Percentiles rank a stretch among this genome's conserved stretches.
Conservation (phyloP, 169 alveolate genomes). For the Cryptosporidium canis region DNA sequence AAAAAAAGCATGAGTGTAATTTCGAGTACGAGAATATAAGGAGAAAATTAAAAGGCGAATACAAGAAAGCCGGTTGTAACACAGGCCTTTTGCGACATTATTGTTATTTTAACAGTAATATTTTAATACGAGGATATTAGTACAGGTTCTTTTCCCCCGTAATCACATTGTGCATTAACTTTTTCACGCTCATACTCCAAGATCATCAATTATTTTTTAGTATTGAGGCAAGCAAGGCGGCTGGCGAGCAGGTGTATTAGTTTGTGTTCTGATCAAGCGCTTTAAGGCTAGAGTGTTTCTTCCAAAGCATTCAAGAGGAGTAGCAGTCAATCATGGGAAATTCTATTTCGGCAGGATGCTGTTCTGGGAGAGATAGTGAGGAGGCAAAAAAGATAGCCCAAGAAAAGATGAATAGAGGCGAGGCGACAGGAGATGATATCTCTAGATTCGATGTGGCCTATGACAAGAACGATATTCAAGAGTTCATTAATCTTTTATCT, state of each 20-base stretch:
- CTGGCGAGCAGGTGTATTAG: background rate
- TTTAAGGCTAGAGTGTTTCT: background rate
- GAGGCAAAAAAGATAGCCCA: slow-evolving; percentile 52
- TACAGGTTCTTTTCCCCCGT: background rate
- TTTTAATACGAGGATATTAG: background rate
- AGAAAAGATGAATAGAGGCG: slow-evolving; percentile 31
- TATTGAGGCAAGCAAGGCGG: background rate
- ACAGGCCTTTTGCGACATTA: background rate
- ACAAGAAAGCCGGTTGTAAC: background rate
- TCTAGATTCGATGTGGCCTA: slow-evolving; percentile 86
- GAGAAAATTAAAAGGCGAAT: background rate
- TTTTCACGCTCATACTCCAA: slow-evolving; percentile 1
- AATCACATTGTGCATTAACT: background rate
- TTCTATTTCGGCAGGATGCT: slow-evolving; percentile 38
- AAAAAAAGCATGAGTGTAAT: background rate
- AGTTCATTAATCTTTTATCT: slow-evolving; percentile 81
- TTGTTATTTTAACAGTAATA: background rate
- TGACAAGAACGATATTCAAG: slow-evolving; percentile 84
- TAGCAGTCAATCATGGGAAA: slow-evolving; percentile 18
- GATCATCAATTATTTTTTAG: background rate
- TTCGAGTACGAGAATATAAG: background rate
- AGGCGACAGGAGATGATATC: slow-evolving; percentile 81
- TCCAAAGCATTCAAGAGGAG: background rate
- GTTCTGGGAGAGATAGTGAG: slow-evolving; percentile 70
- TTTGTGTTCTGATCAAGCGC: background rate